phyloP scores from a whole-genome alignment of 352 stramenopile genomes.

The Globisporangium acanthophoron region DNA sequence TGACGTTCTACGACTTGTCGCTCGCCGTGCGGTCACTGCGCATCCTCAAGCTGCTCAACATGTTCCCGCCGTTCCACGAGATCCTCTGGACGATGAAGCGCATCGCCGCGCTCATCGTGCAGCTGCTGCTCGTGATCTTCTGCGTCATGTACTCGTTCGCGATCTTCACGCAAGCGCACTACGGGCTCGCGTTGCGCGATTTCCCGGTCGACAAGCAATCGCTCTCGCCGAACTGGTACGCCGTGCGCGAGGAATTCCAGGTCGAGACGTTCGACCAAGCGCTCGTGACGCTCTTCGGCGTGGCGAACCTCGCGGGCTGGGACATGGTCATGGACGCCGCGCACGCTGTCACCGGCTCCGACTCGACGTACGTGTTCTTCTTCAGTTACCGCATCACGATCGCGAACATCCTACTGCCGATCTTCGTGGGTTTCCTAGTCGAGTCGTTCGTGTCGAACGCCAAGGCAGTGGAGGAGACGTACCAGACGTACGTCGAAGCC shows the following conservation, averaged over 20 bases:
- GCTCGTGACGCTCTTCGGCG: conserved; percentile 73
- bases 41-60: conserved; percentile 77
- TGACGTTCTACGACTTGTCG: conserved; percentile 75
- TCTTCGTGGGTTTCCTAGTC: conserved; percentile 84
- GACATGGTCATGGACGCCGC: conserved; percentile 78
- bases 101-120: conserved; percentile 72
- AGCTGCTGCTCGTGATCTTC: conserved; percentile 79
- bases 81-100: conserved; percentile 84
- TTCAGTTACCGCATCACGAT: conserved; percentile 82
- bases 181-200: conserved; percentile 47
- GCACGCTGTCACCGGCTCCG: conserved; percentile 51
- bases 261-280: conserved; percentile 71
- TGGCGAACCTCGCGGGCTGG: conserved; percentile 72
- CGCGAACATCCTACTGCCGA: conserved; percentile 76
- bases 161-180: conserved; percentile 77
- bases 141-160: conserved; percentile 82
- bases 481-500: conserved; percentile 55
- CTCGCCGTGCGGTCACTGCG: conserved; percentile 70
- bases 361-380: conserved; percentile 74
- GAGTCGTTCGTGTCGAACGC: conserved; percentile 80
- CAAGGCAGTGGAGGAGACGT: conserved; percentile 61
- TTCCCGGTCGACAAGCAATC: conserved; percentile 44
- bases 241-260: conserved; percentile 68
- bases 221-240: conserved; percentile 60
- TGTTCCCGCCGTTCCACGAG: conserved; percentile 78